phyloP scores from a whole-genome alignment of 352 stramenopile genomes.

The Pythium sp. region DNA sequence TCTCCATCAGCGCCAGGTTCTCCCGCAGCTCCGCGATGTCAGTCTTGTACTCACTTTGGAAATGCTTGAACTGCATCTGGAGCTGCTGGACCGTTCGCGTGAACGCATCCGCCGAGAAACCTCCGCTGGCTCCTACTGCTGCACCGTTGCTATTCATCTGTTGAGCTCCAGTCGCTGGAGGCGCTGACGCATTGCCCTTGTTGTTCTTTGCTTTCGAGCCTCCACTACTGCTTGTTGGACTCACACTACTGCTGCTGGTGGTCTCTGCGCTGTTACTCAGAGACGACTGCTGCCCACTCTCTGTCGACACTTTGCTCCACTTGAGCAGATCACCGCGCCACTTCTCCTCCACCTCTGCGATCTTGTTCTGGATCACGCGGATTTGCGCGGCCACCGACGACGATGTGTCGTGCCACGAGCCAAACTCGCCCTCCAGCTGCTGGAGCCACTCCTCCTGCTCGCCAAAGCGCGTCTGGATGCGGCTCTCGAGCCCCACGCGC shows the following conservation, averaged over 20 bases:
- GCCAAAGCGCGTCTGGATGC: constrained; percentile 49
- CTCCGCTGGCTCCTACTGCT: too few species aligned
- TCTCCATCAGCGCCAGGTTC: constrained; percentile 40
- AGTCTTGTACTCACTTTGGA: constrained; percentile 35
- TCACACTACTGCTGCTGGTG: constrained; percentile 4
- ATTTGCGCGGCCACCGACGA: constrained; percentile 32
- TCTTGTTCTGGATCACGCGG: constrained; percentile 29
- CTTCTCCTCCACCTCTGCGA: constrained; percentile 27
- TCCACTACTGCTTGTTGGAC: constrained; percentile 7
- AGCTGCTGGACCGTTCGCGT: constrained; percentile 31
- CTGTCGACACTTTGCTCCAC: constrained; percentile 25
- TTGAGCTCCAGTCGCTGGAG: not conserved
- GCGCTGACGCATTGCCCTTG: not conserved
- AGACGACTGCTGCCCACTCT: constrained; percentile 3
- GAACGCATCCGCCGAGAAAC: constrained; percentile 10
- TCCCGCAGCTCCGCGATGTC: constrained; percentile 35
- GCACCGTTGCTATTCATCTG: not conserved
- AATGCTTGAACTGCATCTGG: constrained; percentile 34
- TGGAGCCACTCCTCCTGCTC: constrained; percentile 82
- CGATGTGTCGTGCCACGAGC: constrained; percentile 45
- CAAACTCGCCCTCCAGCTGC: constrained; percentile 70
- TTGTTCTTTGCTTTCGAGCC: constrained; percentile 11
- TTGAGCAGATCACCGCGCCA: constrained; percentile 26
- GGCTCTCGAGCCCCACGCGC: constrained; percentile 53
- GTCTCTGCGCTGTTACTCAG: constrained; percentile 3